phyloP scores from a whole-genome alignment of 2,329 filamentous ascomycete species.

The Claviceps paspali region DNA sequence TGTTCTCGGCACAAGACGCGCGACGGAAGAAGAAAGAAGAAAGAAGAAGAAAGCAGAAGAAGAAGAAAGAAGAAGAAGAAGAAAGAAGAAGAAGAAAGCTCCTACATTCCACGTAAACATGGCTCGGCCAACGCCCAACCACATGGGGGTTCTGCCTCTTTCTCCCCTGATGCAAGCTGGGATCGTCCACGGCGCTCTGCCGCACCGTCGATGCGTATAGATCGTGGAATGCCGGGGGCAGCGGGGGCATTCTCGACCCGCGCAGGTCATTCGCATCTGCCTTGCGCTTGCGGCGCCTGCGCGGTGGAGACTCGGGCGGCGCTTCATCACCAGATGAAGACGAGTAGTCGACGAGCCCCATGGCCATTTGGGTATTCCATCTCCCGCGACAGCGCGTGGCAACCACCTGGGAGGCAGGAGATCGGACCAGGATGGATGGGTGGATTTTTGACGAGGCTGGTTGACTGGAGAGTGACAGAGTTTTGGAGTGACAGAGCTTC shows the following conservation, averaged over 20 bases:
- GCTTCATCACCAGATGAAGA: constrained; percentile 23
- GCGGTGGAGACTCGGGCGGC: constrained; percentile 11
- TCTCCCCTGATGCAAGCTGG: constrained; percentile 69
- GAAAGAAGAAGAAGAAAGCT: background rate
- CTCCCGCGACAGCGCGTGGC: too few species aligned
- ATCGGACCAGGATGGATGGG: too few species aligned
- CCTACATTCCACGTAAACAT: constrained; percentile 67
- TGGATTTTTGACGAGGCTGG: too few species aligned
- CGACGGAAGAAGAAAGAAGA: background rate
- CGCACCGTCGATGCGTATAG: constrained; percentile 75
- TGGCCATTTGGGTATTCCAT: background rate
- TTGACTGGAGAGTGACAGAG: too few species aligned
- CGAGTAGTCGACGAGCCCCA: constrained; percentile 48
- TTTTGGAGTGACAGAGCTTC: too few species aligned
- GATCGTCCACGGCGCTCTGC: constrained; percentile 65
- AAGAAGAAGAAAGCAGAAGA: background rate
- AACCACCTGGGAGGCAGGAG: too few species aligned
- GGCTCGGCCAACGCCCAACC: constrained; percentile 81
- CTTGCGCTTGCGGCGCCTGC: constrained; percentile 5
- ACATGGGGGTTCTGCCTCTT: constrained; percentile 72
- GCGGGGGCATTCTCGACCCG: constrained; percentile 42
- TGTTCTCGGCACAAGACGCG: too few species aligned
- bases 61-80: background rate
- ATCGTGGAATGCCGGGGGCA: constrained; percentile 72
- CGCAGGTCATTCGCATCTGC: background rate